These are phyloP conservation scores for Termitomyces sp. DNA, from an alignment of 768 basidiomycete genomes.

Conservation along the genomic window DNA sequence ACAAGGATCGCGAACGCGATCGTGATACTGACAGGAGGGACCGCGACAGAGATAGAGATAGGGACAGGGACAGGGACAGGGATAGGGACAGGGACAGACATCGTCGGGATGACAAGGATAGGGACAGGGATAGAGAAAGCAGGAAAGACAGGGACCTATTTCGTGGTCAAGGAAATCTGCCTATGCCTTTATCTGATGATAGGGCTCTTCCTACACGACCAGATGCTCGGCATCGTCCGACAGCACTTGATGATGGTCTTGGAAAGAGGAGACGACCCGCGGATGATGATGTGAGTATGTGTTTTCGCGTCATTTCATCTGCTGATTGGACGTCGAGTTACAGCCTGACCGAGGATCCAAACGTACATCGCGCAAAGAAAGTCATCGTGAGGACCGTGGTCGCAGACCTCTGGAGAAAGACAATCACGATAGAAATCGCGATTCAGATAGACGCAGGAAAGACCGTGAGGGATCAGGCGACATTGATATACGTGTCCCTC, in stretches of 20 bases:
- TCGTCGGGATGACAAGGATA: slow-evolving; percentile 30
- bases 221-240: slow-evolving; percentile 51
- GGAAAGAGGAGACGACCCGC: slow-evolving; percentile 65
- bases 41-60: slow-evolving; percentile 52
- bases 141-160: slow-evolving; percentile 56
- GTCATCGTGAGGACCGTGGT: slow-evolving; percentile 68
- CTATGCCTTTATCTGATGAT: slow-evolving; percentile 38
- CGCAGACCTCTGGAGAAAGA: slow-evolving; percentile 69
- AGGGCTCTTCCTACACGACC: slow-evolving; percentile 53
- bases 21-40: slow-evolving; percentile 51
- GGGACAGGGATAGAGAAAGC: slow-evolving; percentile 48
- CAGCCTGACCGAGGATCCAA: slow-evolving; percentile 75
- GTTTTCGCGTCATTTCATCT: slow-evolving; percentile 4
- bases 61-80: slow-evolving; percentile 41
- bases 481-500: slow-evolving; percentile 32
- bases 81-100: slow-evolving; percentile 14
- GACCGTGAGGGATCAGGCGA: slow-evolving; percentile 55
- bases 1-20: slow-evolving; percentile 54
- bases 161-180: slow-evolving; percentile 28
- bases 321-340: slow-evolving; percentile 6
- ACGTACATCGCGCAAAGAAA: slow-evolving; percentile 74
- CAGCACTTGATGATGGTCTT: slow-evolving; percentile 51
- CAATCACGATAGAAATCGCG: slow-evolving; percentile 57
- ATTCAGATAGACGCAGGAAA: slow-evolving; percentile 61
- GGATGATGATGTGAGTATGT: slow-evolving; percentile 68